Evolutionary conservation across 345 rosid genomes (phyloP).

Genomic region (Gynandropsis gynandra): DNA sequence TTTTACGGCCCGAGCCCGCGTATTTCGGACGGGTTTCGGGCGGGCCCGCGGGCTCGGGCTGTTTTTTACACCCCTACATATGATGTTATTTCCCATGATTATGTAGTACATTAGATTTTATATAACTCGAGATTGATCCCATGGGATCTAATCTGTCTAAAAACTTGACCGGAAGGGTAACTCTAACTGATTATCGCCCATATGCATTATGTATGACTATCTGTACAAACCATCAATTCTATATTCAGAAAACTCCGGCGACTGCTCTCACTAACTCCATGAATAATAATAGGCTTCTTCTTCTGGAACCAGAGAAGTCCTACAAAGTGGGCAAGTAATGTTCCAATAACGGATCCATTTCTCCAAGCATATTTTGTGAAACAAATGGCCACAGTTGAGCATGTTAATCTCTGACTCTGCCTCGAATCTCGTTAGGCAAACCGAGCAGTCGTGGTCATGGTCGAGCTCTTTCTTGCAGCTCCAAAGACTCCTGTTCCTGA

Average conservation of each 20-base stretch:
- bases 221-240: conserved; percentile 21
- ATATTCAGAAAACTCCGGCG: conserved; percentile 5
- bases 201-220: not conserved
- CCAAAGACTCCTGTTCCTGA: conserved; percentile 47
- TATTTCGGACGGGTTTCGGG: no score
- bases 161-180: no score
- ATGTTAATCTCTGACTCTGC: conserved; percentile 56
- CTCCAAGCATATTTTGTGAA: conserved; percentile 69
- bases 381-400: conserved; percentile 61
- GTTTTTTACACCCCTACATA: no score
- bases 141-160: no score
- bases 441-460: conserved; percentile 59
- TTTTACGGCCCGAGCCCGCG: no score
- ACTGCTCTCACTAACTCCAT: conserved; percentile 39
- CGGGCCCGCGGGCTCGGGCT: no score
- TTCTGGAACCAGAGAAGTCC: conserved; percentile 54
- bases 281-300: conserved; percentile 34
- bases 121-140: no score
- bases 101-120: no score
- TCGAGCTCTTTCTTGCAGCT: conserved; percentile 39
- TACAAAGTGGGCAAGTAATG: conserved; percentile 66
- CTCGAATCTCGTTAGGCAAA: conserved; percentile 52
- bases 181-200: no score
- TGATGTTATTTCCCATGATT: no score
- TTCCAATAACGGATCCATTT: conserved; percentile 74